Conservation (phyloP, 495 filamentous ascomycete species). For the Entonaema liquescens region DNA sequence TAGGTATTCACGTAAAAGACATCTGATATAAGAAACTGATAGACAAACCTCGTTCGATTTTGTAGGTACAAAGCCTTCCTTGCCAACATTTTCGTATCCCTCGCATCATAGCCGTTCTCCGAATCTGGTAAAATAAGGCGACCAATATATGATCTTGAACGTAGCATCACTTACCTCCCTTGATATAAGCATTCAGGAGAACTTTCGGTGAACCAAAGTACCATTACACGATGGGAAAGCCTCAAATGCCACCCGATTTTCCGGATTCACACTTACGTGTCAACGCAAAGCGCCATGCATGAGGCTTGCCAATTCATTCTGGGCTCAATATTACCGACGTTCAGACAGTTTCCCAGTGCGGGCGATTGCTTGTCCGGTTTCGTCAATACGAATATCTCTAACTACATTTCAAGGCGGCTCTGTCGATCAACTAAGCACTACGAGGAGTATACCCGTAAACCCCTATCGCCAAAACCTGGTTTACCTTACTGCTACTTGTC, state of each 20-base stretch:
- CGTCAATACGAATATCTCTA: background rate
- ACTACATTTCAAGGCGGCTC: background rate
- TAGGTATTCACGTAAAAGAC: background rate
- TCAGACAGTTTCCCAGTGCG: background rate
- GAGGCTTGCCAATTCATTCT: background rate
- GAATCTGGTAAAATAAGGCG: background rate
- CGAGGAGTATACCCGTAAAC: background rate
- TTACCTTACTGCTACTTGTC: background rate
- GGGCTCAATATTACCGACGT: background rate
- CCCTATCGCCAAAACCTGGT: background rate
- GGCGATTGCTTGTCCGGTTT: background rate
- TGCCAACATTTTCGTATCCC: background rate
- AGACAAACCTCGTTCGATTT: background rate
- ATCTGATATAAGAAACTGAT: background rate
- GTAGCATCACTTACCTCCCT: background rate
- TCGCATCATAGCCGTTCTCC: background rate
- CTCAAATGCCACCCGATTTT: background rate
- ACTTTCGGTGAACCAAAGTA: background rate
- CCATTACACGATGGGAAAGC: background rate
- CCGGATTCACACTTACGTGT: background rate
- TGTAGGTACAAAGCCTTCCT: background rate
- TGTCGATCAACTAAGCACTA: slow-evolving; percentile 1
- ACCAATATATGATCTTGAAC: background rate
- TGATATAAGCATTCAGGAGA: background rate
- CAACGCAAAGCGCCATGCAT: background rate